Percentiles rank a stretch among this genome's conserved stretches.
These are phyloP conservation scores for Saccharomycopsis babjevae DNA, from an alignment of 805 yeast species.

Conservation along the genomic window DNA sequence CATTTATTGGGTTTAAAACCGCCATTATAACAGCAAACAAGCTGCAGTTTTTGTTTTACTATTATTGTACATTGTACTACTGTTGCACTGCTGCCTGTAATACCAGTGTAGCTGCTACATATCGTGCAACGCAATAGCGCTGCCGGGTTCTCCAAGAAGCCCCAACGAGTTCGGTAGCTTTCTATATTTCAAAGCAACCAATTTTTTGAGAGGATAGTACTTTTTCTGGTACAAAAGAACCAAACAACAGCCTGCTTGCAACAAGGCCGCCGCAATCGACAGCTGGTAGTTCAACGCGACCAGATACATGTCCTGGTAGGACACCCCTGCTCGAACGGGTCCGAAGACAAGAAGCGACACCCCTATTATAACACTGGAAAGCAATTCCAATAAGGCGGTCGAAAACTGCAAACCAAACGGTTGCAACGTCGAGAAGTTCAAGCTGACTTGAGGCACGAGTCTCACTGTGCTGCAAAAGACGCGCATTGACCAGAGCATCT, in stretches of 20 bases:
- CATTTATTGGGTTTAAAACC: no score
- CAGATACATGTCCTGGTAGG: background rate
- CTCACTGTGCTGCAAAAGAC: background rate
- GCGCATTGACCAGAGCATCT: background rate
- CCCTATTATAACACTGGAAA: background rate
- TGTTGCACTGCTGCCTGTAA: no score
- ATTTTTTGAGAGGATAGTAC: background rate
- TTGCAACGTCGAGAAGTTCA: background rate
- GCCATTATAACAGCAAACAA: no score
- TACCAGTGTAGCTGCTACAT: background rate
- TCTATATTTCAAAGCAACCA: background rate
- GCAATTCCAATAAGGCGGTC: background rate
- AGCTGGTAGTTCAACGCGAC: background rate
- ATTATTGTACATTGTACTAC: no score
- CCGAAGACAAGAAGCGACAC: background rate
- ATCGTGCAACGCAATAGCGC: background rate
- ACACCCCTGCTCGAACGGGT: background rate
- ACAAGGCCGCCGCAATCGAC: background rate
- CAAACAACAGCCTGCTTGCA: background rate
- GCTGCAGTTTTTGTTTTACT: no score
- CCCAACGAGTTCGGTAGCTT: background rate
- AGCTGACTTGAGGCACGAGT: background rate
- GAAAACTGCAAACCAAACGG: background rate
- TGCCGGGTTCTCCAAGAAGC: background rate
- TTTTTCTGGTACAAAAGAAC: background rate